A percentile compares a stretch with the other conserved stretches of the same genome.
Evolutionary conservation across 148 eudicot species (phyloP).

Genomic region (Dysphania ambrosioides): DNA sequence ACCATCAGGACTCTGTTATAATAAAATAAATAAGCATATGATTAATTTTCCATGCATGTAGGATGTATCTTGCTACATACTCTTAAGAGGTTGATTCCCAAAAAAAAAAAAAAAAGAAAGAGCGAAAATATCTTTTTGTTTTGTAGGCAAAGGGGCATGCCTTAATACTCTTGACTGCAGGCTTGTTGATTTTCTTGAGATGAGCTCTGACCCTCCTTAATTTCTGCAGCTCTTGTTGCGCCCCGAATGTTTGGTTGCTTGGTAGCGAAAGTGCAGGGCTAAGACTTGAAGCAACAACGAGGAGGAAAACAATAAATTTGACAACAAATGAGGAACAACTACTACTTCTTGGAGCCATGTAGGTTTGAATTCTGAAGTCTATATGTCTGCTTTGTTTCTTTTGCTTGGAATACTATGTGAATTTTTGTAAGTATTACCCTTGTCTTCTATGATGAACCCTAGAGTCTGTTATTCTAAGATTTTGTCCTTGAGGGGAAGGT

Average conservation of each 20-base stretch:
- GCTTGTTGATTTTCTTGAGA: constrained; percentile 74
- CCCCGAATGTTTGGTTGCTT: constrained; percentile 58
- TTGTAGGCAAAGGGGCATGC: constrained; percentile 31
- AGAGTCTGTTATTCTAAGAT: constrained; percentile 41
- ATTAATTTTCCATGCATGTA: constrained; percentile 2
- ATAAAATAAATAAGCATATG: constrained; percentile 8
- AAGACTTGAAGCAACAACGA: constrained; percentile 31
- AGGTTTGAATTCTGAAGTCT: constrained; percentile 21
- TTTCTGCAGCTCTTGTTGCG: constrained; percentile 51
- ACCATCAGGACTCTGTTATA: constrained; percentile 90
- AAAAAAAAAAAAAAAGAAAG: background rate
- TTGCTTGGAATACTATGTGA: constrained; percentile 22
- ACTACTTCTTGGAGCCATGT: constrained; percentile 33
- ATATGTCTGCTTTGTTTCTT: constrained; percentile 32
- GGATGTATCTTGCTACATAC: background rate
- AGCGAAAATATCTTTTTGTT: background rate
- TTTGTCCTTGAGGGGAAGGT: constrained; percentile 52
- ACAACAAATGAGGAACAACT: constrained; percentile 45
- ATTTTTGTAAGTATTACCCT: constrained; percentile 37
- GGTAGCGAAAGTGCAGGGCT: constrained; percentile 32
- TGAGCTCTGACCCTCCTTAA: constrained; percentile 54
- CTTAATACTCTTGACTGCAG: constrained; percentile 83
- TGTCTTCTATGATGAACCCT: constrained; percentile 42
- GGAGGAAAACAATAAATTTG: constrained; percentile 44
- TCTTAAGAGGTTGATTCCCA: background rate